Base-by-base conservation (phyloP, 2,329 filamentous ascomycete genomes). In the Aureobasidium namibiae region DNA sequence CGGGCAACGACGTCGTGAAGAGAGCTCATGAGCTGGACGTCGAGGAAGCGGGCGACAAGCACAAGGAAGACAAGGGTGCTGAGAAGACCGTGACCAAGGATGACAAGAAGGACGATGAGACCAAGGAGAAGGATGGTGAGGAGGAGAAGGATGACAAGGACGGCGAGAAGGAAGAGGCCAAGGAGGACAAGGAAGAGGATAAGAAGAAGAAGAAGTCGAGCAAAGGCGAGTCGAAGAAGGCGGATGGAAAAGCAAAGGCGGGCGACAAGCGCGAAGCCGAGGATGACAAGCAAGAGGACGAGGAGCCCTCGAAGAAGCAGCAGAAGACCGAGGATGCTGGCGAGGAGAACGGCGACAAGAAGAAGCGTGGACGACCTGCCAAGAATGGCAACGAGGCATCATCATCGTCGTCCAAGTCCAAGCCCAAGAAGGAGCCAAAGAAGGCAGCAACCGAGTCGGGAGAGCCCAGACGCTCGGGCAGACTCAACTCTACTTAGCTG, bases 1-100 rank as follows among this genome's bases (percentile, higher is more conserved):
- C 77, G 14, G 83, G 84, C 49, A 85, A 86, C 65, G 83, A 87
- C 68, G 83, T 86, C 21, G 82, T 85, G 56, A 86, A 87, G 74
- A 77, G 77, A 62, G 81, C 83, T 13, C 80, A 77, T 44, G 84
- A 87, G 71, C 73, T 86, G 13, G 76, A 79, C 3, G 74, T 86
- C 34, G 81, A 84, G 60, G 68, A 79, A 65, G 75, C 76, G 61
- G 71, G 66, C 34, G 67, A 71, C 29, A 70, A 75, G 59, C 69
- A 74, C 61, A 73, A 76, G 57, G 70, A 74, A 29, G 59, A 44
- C 26, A 50, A 63, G 38, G 62, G 61, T 14, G 66, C 67, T 50
- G 65, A 67, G 60, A 65, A 68, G 61, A 62, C 56, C 7, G 63
- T 57, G 33, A 42, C 39, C 23, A 39, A 57, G 56, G 23, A 53